Conservation (phyloP, 345 rosid genomes). For the Linum usitatissimum region DNA sequence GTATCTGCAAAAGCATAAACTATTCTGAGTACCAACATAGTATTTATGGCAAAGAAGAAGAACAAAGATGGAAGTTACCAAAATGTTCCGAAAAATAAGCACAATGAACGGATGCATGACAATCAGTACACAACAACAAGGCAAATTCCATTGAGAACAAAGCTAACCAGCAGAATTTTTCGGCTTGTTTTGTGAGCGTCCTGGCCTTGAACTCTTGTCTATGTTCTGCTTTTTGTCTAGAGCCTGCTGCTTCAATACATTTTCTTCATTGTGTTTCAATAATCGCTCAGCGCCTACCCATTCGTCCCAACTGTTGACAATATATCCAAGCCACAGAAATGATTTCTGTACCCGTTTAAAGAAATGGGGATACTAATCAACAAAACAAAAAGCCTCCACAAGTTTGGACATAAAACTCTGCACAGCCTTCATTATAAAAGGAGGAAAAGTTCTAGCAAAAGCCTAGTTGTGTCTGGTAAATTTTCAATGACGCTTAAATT, state of each 20-base stretch:
- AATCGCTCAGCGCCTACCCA: slow-evolving; percentile 25
- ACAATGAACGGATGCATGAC: background rate
- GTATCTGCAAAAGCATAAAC: slow-evolving; percentile 41
- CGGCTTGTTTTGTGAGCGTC: slow-evolving; percentile 25
- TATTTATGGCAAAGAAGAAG: slow-evolving; percentile 10
- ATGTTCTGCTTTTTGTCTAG: slow-evolving; percentile 19
- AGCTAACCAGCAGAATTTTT: slow-evolving; percentile 21
- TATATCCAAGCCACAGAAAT: slow-evolving; percentile 34
- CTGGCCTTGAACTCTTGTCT: slow-evolving; percentile 21
- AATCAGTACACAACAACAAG: background rate
- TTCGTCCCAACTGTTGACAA: slow-evolving; percentile 33
- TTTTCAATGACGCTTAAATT: no score
- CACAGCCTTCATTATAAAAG: no score
- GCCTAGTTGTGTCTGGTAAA: no score
- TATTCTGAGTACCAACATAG: background rate
- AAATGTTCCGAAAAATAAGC: background rate
- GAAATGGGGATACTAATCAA: slow-evolving; percentile 26
- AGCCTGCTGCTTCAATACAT: slow-evolving; percentile 23
- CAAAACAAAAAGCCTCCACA: slow-evolving; percentile 18
- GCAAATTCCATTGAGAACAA: background rate
- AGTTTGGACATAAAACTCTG: no score
- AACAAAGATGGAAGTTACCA: background rate
- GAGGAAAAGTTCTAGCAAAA: no score
- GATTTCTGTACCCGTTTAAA: slow-evolving; percentile 25
- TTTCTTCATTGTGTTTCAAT: slow-evolving; percentile 23